These are phyloP conservation scores for Daedaleopsis nitida DNA, from an alignment of 768 basidiomycete genomes.

Conservation along the genomic window DNA sequence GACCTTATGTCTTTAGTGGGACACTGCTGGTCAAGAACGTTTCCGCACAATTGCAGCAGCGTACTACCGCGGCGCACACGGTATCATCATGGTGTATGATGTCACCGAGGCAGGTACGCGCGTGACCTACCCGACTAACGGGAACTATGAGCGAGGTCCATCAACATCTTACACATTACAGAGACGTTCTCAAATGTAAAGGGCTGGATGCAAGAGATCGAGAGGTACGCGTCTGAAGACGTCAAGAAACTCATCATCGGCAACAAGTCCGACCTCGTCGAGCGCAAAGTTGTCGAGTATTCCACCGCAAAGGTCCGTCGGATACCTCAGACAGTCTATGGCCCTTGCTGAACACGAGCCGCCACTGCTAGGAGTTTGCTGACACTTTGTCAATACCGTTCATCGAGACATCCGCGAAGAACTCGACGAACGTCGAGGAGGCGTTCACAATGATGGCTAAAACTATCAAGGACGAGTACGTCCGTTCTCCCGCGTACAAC, in stretches of 20 bases:
- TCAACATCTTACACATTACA: constrained; percentile 31
- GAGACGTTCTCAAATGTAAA: constrained; percentile 96
- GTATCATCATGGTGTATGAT: constrained; percentile 98
- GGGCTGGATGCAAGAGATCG: constrained; percentile 93
- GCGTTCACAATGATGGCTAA: constrained; percentile 99
- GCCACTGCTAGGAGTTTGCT: constrained; percentile 75
- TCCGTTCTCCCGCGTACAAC: background rate
- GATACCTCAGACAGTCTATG: background rate
- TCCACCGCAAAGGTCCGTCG: constrained; percentile 74
- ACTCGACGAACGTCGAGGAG: constrained; percentile 96
- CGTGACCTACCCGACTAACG: background rate
- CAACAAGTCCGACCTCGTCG: constrained; percentile 98
- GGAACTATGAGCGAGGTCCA: background rate
- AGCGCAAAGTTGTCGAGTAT: constrained; percentile 95
- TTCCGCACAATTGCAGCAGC: constrained; percentile 99
- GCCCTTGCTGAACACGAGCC: background rate
- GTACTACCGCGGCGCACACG: constrained; percentile 98
- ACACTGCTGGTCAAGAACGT: constrained; percentile 97
- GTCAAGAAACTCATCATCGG: constrained; percentile 99
- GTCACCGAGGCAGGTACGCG: constrained; percentile 87
- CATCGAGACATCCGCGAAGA: constrained; percentile 98
- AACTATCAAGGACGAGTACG: constrained; percentile 87
- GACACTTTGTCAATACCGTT: constrained; percentile 91
- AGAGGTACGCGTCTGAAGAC: constrained; percentile 95
- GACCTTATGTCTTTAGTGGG: constrained; percentile 65